These are phyloP conservation scores for Malbranchea cinnamomea DNA, from an alignment of 2,329 filamentous ascomycete genomes.

Conservation along the genomic window DNA sequence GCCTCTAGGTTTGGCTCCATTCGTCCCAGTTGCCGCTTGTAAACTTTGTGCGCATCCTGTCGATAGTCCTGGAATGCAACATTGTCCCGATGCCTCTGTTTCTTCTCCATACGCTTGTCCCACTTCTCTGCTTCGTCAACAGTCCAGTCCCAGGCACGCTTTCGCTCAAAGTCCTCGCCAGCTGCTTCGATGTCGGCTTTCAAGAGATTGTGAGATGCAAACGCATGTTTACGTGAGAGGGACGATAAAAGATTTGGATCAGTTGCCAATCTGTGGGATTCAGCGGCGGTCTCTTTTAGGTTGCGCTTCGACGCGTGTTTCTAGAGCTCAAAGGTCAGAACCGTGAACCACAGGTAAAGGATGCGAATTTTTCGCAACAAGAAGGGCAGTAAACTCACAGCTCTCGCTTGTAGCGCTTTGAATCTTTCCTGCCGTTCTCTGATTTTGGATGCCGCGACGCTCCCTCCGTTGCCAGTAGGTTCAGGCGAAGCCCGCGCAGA, in stretches of 20 bases:
- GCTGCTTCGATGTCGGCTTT: slow-evolving; percentile 77
- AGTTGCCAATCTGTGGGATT: slow-evolving; percentile 62
- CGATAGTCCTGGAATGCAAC: slow-evolving; percentile 83
- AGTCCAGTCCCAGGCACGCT: slow-evolving; percentile 98
- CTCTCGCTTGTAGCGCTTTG: slow-evolving; percentile 71
- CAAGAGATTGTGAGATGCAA: slow-evolving; percentile 81
- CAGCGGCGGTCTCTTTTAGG: slow-evolving; percentile 66
- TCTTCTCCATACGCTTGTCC: slow-evolving; percentile 84
- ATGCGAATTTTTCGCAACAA: not conserved
- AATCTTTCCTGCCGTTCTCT: slow-evolving; percentile 65
- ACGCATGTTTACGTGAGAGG: slow-evolving; percentile 71
- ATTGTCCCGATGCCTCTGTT: slow-evolving; percentile 63
- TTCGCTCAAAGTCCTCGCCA: slow-evolving; percentile 90
- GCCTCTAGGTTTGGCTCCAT: slow-evolving; percentile 61
- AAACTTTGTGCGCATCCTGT: slow-evolving; percentile 78
- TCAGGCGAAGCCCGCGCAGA: not conserved
- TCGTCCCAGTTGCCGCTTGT: slow-evolving; percentile 76
- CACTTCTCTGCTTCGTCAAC: slow-evolving; percentile 85
- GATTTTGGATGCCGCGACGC: slow-evolving; percentile 17
- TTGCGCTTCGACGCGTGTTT: slow-evolving; percentile 40
- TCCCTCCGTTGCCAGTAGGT: slow-evolving; percentile 8
- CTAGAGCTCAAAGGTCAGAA: slow-evolving; percentile 17
- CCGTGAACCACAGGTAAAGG: not conserved
- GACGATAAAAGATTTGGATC: slow-evolving; percentile 64
- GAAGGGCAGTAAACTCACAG: slow-evolving; percentile 27